Evolutionary conservation across 208 protist genomes (phyloP).

Genomic region (Crithidia expoeki): DNA sequence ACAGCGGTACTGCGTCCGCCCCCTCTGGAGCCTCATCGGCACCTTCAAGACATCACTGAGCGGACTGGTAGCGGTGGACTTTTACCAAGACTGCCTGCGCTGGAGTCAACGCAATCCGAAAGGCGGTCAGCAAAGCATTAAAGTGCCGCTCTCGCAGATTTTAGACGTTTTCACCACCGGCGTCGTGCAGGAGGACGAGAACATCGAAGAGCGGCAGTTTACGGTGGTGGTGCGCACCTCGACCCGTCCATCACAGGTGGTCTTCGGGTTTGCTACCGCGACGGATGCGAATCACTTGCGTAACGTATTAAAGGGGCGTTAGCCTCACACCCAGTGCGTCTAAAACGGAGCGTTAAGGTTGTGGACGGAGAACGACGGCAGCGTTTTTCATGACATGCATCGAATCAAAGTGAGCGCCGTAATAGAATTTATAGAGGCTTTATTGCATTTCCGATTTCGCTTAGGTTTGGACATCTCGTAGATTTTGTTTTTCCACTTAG

Average conservation of each 20-base stretch:
- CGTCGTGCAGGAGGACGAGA: slow-evolving; percentile 51
- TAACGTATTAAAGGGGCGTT: slow-evolving; percentile 30
- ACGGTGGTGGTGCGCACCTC: slow-evolving; percentile 67
- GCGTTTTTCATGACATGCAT: no score
- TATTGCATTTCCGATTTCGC: no score
- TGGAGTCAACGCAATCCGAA: slow-evolving; percentile 80
- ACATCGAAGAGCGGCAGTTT: slow-evolving; percentile 56
- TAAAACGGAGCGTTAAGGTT: no score
- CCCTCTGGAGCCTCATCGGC: slow-evolving; percentile 81
- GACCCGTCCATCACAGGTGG: slow-evolving; percentile 75
- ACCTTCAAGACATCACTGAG: slow-evolving; percentile 78
- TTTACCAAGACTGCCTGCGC: slow-evolving; percentile 53
- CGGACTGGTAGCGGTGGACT: slow-evolving; percentile 69
- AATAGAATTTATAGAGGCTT: no score
- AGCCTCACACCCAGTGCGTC: no score
- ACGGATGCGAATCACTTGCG: slow-evolving; percentile 63
- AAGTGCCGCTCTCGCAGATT: slow-evolving; percentile 47
- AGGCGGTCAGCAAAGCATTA: slow-evolving; percentile 69
- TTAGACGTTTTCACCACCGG: slow-evolving; percentile 53
- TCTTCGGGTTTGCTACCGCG: slow-evolving; percentile 75
- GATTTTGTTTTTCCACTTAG: background rate
- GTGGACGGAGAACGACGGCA: no score
- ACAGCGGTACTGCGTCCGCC: slow-evolving; percentile 55
- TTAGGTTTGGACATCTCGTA: no score
- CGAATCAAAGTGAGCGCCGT: no score